Percentiles rank a stretch among this genome's conserved stretches.
Evolutionary conservation across 2,329 filamentous ascomycete genomes (phyloP).

Genomic region (Moelleriella libera): DNA sequence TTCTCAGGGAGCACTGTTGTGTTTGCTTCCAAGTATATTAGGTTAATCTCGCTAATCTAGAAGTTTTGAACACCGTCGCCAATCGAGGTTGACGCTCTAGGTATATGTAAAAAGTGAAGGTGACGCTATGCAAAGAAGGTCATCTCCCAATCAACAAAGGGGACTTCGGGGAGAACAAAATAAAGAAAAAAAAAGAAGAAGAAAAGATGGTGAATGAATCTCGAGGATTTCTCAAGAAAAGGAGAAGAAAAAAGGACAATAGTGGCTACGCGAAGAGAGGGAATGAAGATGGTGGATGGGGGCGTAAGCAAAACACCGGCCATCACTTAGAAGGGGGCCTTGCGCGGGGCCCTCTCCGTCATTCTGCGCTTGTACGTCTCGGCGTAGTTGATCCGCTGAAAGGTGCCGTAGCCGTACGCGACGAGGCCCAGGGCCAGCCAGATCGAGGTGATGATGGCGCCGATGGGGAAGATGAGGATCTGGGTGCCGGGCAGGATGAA

Average conservation of each 20-base stretch:
- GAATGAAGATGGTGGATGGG: neutral
- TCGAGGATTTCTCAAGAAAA: neutral
- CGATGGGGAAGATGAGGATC: constrained; percentile 56
- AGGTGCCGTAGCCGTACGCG: constrained; percentile 50
- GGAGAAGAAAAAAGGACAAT: neutral
- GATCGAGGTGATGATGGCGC: constrained; percentile 48
- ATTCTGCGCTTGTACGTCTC: constrained; percentile 40
- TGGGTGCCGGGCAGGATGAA: constrained; percentile 57
- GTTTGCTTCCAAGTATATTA: too few species aligned
- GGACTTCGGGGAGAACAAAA: neutral
- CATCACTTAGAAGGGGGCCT: neutral
- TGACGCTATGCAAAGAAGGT: neutral
- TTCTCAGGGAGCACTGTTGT: too few species aligned
- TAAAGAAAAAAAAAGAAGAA: neutral
- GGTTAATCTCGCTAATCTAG: too few species aligned
- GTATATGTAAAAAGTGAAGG: neutral
- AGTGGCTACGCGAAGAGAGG: neutral
- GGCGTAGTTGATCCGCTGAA: constrained; percentile 50
- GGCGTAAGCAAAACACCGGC: neutral
- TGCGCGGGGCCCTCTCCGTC: neutral
- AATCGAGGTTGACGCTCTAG: neutral
- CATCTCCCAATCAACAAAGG: neutral
- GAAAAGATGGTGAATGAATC: neutral
- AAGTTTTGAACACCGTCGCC: neutral
- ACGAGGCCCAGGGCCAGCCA: constrained; percentile 45